Evolutionary conservation across 2,329 filamentous ascomycete genomes (phyloP).

Genomic region (Lachnellula subtilissima): DNA sequence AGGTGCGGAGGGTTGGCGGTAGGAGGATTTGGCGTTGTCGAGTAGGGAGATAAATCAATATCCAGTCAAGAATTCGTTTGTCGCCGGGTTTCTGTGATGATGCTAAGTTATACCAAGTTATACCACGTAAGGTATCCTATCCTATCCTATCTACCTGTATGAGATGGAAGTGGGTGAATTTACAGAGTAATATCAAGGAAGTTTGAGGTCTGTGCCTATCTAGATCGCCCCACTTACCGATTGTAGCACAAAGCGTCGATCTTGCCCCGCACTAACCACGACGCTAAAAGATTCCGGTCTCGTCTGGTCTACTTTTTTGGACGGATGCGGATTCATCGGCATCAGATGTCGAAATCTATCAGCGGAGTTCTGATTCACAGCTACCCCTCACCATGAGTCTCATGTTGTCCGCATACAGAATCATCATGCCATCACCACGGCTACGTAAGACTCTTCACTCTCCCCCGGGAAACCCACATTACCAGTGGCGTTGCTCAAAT

Average conservation of each 20-base stretch:
- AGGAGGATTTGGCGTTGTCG: background rate
- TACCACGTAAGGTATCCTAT: background rate
- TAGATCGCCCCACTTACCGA: background rate
- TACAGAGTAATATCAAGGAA: background rate
- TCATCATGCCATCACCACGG: background rate
- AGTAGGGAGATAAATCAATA: constrained; percentile 1
- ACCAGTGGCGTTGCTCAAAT: too few relatives aligned
- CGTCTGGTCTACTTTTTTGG: background rate
- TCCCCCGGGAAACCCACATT: background rate
- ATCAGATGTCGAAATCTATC: too few relatives aligned
- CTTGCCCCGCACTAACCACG: background rate
- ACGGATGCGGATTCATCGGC: too few relatives aligned
- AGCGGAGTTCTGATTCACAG: background rate
- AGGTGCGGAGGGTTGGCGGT: background rate
- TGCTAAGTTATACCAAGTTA: background rate
- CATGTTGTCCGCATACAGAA: background rate
- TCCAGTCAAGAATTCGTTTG: background rate
- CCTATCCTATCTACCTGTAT: background rate
- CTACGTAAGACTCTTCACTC: background rate
- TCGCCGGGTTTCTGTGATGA: background rate
- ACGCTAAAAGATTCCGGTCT: background rate
- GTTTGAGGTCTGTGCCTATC: background rate
- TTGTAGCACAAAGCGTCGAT: background rate
- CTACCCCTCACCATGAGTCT: background rate
- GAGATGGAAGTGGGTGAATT: background rate